phyloP scores from a whole-genome alignment of 257 asterid species.

The Lycium barbarum region DNA sequence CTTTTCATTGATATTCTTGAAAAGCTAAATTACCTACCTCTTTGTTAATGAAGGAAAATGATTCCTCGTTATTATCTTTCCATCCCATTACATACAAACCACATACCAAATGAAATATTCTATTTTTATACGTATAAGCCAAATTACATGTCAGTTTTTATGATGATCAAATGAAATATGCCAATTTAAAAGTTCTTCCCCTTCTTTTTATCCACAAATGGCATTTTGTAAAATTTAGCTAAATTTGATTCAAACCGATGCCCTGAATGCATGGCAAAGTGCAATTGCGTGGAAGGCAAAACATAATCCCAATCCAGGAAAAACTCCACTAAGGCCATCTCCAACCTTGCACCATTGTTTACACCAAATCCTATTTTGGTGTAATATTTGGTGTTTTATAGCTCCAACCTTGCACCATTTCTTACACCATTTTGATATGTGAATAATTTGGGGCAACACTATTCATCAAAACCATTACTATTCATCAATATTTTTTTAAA shows the following conservation, averaged over 20 bases:
- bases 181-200: neutral
- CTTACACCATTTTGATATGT: no score
- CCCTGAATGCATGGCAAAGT: neutral
- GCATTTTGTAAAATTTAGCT: neutral
- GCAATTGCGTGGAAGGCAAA: slow-evolving; percentile 1
- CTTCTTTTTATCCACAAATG: neutral
- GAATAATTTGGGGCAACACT: no score
- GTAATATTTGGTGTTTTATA: no score
- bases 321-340: neutral
- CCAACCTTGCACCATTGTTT: no score
- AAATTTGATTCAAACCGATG: neutral
- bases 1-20: neutral
- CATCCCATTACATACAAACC: neutral
- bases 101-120: neutral
- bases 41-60: neutral
- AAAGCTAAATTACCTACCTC: neutral
- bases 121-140: neutral
- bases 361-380: no score
- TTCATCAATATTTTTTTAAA: no score
- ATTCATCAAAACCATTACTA: no score
- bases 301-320: neutral
- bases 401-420: no score
- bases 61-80: neutral
- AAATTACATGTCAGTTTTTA: neutral
- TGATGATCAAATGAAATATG: neutral